Conservation (phyloP, 2,329 filamentous ascomycete species). For the Diaporthe eres region DNA sequence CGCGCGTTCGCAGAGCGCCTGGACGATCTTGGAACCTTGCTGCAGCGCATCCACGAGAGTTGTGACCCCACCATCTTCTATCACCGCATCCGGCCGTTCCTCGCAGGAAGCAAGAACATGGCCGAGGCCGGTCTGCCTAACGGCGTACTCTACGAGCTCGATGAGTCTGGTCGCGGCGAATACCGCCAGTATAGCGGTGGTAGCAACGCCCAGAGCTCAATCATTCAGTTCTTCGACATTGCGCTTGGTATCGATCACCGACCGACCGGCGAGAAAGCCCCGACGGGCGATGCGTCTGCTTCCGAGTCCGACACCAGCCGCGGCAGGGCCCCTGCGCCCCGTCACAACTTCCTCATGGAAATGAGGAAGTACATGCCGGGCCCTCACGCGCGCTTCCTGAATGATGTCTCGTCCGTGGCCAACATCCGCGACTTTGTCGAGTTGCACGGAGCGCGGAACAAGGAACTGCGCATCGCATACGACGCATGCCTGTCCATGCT, state of each 20-base stretch:
- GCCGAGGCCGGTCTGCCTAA: slow-evolving; percentile 89
- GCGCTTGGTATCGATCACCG: slow-evolving; percentile 90
- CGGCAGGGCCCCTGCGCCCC: slow-evolving; percentile 63
- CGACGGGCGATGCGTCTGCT: slow-evolving; percentile 54
- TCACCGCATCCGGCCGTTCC: slow-evolving; percentile 93
- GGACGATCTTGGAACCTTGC: slow-evolving; percentile 83
- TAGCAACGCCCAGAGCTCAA: slow-evolving; percentile 95
- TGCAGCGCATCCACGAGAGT: slow-evolving; percentile 93
- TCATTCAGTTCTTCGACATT: slow-evolving; percentile 98
- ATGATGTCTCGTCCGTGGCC: slow-evolving; percentile 82
- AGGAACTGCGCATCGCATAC: slow-evolving; percentile 82
- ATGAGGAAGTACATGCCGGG: slow-evolving; percentile 99
- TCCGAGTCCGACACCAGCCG: slow-evolving; percentile 61
- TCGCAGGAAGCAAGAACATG: slow-evolving; percentile 99
- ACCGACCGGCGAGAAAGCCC: slow-evolving; percentile 82
- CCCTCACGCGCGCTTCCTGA: slow-evolving; percentile 88
- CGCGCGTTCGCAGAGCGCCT: slow-evolving; percentile 87
- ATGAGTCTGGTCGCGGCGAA: slow-evolving; percentile 75
- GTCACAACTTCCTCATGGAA: slow-evolving; percentile 93
- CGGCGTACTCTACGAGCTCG: slow-evolving; percentile 86
- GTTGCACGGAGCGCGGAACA: slow-evolving; percentile 66
- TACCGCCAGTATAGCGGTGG: slow-evolving; percentile 93
- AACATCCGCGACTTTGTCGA: slow-evolving; percentile 92
- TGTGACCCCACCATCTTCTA: slow-evolving; percentile 97
- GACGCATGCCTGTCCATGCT: slow-evolving; percentile 87